Evolutionary conservation across 768 basidiomycete species (phyloP), one percentile per base, ranked within the genome.

Genomic region (Lactarius indigo): DNA sequence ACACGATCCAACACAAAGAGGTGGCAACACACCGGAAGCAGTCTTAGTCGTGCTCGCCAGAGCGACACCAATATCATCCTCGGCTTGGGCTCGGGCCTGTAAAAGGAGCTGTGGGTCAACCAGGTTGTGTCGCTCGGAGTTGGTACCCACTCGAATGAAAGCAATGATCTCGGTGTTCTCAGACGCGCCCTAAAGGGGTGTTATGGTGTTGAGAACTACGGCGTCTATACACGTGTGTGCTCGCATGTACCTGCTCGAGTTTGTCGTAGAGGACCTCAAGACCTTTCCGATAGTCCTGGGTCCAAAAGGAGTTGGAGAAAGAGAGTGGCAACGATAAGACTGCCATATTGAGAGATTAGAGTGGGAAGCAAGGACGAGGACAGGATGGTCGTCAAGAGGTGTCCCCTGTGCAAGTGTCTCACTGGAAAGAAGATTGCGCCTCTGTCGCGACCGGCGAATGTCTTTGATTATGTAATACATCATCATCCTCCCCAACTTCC

Each of bases 221-320:
- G 30, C 13, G 54, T 23, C 9, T 35, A 18, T 1, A 61, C 35
- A 68, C 20, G 69, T 50, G 57, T 61, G 47, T 42, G 58, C 39
- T 39, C 9, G 54, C 17, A 72, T 80, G 58, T 68, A 89, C 92
- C 83, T 92, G 89, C 71, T 93, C 89, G 30, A 94, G 85, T 76
- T 91, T 89, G 54, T 73, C 76, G 74, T 86, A 93, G 37, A 94
- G 77, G 28, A 90, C 84, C 69, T 96, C 87, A 33, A 97, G 82
- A 39, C 94, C 95, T 66, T 79, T 85, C 55, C 92, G 83, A 74
- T 93, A 95, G 79, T 95, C 93, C 75, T 92, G 89, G 18, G 94
- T 85, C 95, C 95, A 97, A 80, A 97, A 97, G 35, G 94, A 95
- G 76, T 96, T 96, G 64, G 83, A 86, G 75, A 97, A 97, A 18